Base-by-base conservation (phyloP, 495 filamentous ascomycete genomes). In the Tuber indicum region DNA sequence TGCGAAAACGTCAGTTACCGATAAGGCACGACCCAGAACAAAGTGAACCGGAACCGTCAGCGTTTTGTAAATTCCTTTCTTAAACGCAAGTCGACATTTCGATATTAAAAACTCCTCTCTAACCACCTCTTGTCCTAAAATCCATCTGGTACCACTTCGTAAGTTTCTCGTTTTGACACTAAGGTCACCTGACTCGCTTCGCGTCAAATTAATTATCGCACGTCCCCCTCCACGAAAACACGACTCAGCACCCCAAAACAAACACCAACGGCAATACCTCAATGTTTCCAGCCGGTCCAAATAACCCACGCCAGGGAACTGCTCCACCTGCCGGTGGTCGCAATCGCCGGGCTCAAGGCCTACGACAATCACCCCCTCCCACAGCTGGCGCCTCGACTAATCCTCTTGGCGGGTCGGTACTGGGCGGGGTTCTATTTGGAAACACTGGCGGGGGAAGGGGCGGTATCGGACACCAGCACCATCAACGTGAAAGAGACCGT, bases 401-500 rank as follows among this genome's bases (percentile, higher is more conserved):
- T n/a, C 75, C 75, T 71, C 72, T 80, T 26, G 72, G 81, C 46
- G 41, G 75, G 74, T 74, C 77, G 47, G 52, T 44, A 66, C 44
- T 73, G 43, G 58, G 73, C 44, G 79, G 82, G 39, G 70, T 77
- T 73, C 58, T 83, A 62, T 80, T 81, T 46, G 76, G 75, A 45
- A 72, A 45, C 21, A 69, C 70, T 41, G 80, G 75, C 16, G 70
- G 72, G 26, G 87, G 84, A 76, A 87, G 85, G 75, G 81, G 82
- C 46, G 82, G 84, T 17, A 82, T 85, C 71, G 85, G 86, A 72
- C 85, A 86, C 70, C 85, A 84, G 52, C 85, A 85, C 32, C 58
- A 66, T 12, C 86, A 85, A 58, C 86, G 81, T 23, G 81, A 82
- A 85, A 75, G 80, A 49, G 78, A 82, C 32, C 74, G 76, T 71